Evolutionary conservation across 2,329 filamentous ascomycete species (phyloP).

Genomic region (Beauveria brongniartii): DNA sequence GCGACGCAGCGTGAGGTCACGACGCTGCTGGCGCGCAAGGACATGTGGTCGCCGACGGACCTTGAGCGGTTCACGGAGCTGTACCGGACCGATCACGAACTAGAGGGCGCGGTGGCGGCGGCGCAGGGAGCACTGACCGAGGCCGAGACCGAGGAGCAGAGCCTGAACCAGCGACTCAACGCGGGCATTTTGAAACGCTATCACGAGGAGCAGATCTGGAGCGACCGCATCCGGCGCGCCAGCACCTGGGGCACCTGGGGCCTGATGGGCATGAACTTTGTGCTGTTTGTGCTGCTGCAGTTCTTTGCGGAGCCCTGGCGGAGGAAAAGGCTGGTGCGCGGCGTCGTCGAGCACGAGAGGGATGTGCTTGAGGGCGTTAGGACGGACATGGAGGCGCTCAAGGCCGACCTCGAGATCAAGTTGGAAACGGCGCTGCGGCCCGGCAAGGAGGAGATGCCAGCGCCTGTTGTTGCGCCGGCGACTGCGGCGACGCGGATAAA

Average conservation of each 20-base stretch:
- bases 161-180: conserved; percentile 66
- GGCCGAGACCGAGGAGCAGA: conserved; percentile 73
- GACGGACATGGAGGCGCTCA: conserved; percentile 30
- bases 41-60: conserved; percentile 79
- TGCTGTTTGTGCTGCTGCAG: conserved; percentile 79
- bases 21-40: conserved; percentile 84
- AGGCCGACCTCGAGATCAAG: conserved; percentile 19
- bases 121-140: conserved; percentile 64
- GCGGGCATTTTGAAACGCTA: conserved; percentile 83
- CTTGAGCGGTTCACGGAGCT: conserved; percentile 90
- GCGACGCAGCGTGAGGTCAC: conserved; percentile 92
- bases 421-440: conserved; percentile 12
- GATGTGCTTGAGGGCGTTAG: conserved; percentile 42
- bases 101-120: conserved; percentile 73
- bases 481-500: too few relatives aligned
- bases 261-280: conserved; percentile 91
- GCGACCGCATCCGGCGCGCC: conserved; percentile 90
- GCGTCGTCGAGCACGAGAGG: conserved; percentile 73
- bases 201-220: conserved; percentile 99
- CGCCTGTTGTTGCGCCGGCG: conserved; percentile 2
- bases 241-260: conserved; percentile 99
- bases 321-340: conserved; percentile 68
- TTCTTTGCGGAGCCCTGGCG: conserved; percentile 92
- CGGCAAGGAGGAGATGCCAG: conserved; percentile 16
- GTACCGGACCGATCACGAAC: conserved; percentile 85